Evolutionary conservation across 306 rosid species (phyloP).

Genomic region (Rosa rugosa): DNA sequence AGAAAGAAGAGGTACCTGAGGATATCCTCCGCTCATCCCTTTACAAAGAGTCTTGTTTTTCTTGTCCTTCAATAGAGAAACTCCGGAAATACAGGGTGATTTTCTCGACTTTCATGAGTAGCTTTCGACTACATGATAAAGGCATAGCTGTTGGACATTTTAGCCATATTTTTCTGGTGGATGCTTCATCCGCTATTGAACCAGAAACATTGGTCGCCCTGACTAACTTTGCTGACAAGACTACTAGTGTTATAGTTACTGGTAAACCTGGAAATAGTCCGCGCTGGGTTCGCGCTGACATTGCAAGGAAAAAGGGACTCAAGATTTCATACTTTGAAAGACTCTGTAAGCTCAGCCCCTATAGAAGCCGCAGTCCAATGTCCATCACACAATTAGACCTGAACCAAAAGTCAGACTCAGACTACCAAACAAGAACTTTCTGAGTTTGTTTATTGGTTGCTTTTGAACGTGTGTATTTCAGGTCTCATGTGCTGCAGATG

Average conservation of each 20-base stretch:
- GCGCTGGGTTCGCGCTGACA: conserved; percentile 22
- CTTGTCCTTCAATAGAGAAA: conserved; percentile 28
- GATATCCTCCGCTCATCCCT: conserved; percentile 35
- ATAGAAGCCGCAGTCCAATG: neutral
- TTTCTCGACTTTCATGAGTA: conserved; percentile 39
- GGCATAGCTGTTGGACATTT: conserved; percentile 37
- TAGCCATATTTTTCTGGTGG: conserved; percentile 37
- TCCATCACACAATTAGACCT: neutral
- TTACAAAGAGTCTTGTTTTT: conserved; percentile 25
- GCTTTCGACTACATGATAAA: conserved; percentile 29
- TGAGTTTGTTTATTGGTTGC: neutral
- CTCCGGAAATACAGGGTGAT: conserved; percentile 35
- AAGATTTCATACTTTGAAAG: conserved; percentile 31
- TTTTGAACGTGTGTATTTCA: neutral
- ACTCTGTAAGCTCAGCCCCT: conserved; percentile 8
- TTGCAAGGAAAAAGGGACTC: conserved; percentile 32
- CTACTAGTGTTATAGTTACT: conserved; percentile 32
- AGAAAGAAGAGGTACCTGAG: conserved; percentile 22
- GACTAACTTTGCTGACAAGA: conserved; percentile 28
- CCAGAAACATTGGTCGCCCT: conserved; percentile 33
- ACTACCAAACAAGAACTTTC: neutral
- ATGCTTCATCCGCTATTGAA: conserved; percentile 38
- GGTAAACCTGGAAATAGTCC: conserved; percentile 18
- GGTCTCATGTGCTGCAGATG: neutral
- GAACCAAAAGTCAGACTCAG: neutral